Percentiles rank a stretch among this genome's conserved stretches.
These are phyloP conservation scores for Fusarium sp. DNA, from an alignment of 2,329 filamentous ascomycete genomes.

Conservation along the genomic window DNA sequence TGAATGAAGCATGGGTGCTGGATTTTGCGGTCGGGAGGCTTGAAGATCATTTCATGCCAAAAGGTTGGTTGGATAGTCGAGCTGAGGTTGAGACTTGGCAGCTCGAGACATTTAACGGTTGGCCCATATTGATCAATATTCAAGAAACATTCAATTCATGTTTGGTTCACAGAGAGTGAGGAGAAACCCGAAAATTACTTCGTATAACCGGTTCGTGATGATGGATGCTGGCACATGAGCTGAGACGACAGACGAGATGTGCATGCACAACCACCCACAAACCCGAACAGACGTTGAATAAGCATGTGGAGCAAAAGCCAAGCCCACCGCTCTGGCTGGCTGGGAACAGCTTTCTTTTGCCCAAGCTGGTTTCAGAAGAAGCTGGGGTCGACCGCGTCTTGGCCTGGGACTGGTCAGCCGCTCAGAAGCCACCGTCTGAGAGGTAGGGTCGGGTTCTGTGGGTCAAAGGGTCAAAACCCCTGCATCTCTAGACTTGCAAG, in stretches of 20 bases:
- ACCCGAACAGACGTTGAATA: neutral
- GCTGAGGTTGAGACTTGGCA: neutral
- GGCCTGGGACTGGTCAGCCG: slow-evolving; percentile 30
- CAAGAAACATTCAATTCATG: neutral
- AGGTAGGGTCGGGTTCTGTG: slow-evolving; percentile 5
- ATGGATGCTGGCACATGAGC: neutral
- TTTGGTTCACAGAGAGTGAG: neutral
- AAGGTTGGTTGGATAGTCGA: neutral
- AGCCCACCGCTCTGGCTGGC: slow-evolving; percentile 3
- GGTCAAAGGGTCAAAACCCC: slow-evolving; percentile 18
- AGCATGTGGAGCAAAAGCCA: neutral
- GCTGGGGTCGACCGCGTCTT: slow-evolving; percentile 35
- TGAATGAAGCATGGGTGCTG: neutral
- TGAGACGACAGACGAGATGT: neutral
- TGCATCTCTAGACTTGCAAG: slow-evolving; percentile 1
- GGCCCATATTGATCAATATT: neutral
- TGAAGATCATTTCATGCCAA: neutral
- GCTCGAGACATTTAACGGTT: neutral
- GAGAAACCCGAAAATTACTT: neutral
- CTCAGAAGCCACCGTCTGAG: slow-evolving; percentile 5
- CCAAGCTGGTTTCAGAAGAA: slow-evolving; percentile 40
- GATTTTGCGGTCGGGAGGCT: slow-evolving; percentile 2
- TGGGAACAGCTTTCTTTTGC: neutral
- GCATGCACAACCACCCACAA: neutral
- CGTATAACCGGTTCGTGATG: neutral